phyloP scores from a whole-genome alignment of 306 rosid species.

The Abrus precatorius region DNA sequence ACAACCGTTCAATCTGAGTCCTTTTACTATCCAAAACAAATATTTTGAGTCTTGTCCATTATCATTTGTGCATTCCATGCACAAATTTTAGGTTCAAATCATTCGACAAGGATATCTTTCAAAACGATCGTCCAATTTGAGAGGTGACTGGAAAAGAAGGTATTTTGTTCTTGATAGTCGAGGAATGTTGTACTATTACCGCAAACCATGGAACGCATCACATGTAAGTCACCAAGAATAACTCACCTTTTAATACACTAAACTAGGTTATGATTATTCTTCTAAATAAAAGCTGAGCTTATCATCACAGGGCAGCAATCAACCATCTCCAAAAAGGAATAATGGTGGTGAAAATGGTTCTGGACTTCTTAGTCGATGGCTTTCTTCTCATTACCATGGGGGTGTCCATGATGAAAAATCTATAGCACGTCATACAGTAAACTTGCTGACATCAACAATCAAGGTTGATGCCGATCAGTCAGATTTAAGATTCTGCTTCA shows the following conservation, averaged over 20 bases:
- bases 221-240: slow-evolving; percentile 65
- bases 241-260: slow-evolving; percentile 45
- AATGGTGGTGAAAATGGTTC: slow-evolving; percentile 66
- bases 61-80: slow-evolving; percentile 38
- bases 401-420: slow-evolving; percentile 81
- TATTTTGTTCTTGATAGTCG: slow-evolving; percentile 88
- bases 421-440: slow-evolving; percentile 76
- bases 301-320: slow-evolving; percentile 62
- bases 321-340: slow-evolving; percentile 65
- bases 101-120: slow-evolving; percentile 91
- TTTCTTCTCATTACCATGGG: slow-evolving; percentile 82
- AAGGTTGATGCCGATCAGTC: slow-evolving; percentile 85
- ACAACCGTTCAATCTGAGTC: neutral
- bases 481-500: slow-evolving; percentile 89
- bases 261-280: slow-evolving; percentile 38
- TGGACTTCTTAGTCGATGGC: slow-evolving; percentile 81
- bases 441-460: slow-evolving; percentile 82
- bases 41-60: slow-evolving; percentile 20
- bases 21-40: slow-evolving; percentile 24
- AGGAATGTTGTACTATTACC: slow-evolving; percentile 84
- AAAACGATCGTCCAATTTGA: slow-evolving; percentile 83
- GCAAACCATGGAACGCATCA: slow-evolving; percentile 73
- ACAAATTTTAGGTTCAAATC: slow-evolving; percentile 68
- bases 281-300: slow-evolving; percentile 44
- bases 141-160: slow-evolving; percentile 96